Base-by-base conservation (phyloP, 1,139 yeast species). In the Spencermartinsiella ligniputridi region DNA sequence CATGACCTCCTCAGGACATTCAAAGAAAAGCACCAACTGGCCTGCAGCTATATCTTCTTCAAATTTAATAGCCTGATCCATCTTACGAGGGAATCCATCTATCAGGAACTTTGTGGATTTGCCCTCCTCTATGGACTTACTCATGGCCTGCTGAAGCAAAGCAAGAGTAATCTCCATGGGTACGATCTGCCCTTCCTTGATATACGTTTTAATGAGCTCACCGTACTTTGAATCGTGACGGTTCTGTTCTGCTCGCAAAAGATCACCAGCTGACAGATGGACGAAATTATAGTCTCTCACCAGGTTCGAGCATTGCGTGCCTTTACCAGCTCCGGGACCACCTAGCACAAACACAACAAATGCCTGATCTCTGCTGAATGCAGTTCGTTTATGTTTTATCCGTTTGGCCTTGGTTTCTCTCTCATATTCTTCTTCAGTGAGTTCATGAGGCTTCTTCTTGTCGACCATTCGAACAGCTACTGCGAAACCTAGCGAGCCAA, bases 121-220 rank as follows among this genome's bases (percentile, higher is more conserved):
- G 27, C 71, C 61, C 13, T 63, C 58, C 13, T 64, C 58, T n/a
- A 27, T 27, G 41, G 75, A 70, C 33, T 76, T 82, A 42, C 69
- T 61, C 68, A 92, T 89, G 12, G 96, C 96, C 52, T 83, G 82
- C 57, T 83, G 78, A 59, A 92, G 73, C 49, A 92, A 70, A 0
- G 89, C 92, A 57, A 92, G 75, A 1, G 98, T 92, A 42, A 92
- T 85, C 63, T 90, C 97, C 68, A 90, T 97, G 8, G 98, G 98
- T 16, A 92, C 98, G 61, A 92, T 92, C 45, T 75, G 67, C 11
- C 98, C 98, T 49, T 89, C 95, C 54, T 77, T 82, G 61, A 92
- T 90, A 64, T 81, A 83, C 54, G 78, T 76, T 32, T 85, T 89
- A 62, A 92, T 92, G 60, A 92, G 70, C 49, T 83, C 84, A 45